Conservation (phyloP, 345 rosid species). For the Turritis glabra region DNA sequence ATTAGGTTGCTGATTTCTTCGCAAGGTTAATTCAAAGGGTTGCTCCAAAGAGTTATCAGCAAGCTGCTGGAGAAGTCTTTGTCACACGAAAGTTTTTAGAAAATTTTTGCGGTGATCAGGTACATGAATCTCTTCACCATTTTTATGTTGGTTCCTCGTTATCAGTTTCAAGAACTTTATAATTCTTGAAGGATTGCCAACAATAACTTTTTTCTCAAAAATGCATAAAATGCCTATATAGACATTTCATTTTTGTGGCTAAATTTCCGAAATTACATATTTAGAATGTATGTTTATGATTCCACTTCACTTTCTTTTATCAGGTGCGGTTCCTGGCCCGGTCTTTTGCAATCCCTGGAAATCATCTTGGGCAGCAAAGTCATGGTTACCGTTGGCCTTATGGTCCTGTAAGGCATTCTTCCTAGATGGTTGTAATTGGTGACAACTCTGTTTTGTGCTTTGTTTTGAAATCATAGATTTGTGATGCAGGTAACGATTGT, state of each 20-base stretch:
- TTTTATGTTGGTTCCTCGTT: neutral
- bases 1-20: slow-evolving; percentile 87
- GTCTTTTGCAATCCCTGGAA: slow-evolving; percentile 92
- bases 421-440: neutral
- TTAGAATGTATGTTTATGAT: neutral
- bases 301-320: neutral
- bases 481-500: slow-evolving; percentile 79
- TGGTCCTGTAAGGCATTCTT: slow-evolving; percentile 78
- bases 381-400: slow-evolving; percentile 98
- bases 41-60: slow-evolving; percentile 93
- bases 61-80: slow-evolving; percentile 84
- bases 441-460: neutral
- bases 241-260: neutral
- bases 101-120: slow-evolving; percentile 98
- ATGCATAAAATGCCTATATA: neutral
- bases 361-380: slow-evolving; percentile 97
- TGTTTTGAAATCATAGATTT: slow-evolving; percentile 5
- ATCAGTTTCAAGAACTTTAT: neutral
- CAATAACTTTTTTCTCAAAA: neutral
- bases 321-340: slow-evolving; percentile 96
- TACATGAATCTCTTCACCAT: slow-evolving; percentile 23
- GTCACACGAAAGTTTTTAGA: slow-evolving; percentile 86
- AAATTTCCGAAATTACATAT: neutral
- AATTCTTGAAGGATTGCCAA: neutral
- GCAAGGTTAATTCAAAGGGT: slow-evolving; percentile 90